A percentile compares a stretch with the other conserved stretches of the same genome.
Conservation (phyloP, 345 rosid species). For the Aurinia saxatilis region DNA sequence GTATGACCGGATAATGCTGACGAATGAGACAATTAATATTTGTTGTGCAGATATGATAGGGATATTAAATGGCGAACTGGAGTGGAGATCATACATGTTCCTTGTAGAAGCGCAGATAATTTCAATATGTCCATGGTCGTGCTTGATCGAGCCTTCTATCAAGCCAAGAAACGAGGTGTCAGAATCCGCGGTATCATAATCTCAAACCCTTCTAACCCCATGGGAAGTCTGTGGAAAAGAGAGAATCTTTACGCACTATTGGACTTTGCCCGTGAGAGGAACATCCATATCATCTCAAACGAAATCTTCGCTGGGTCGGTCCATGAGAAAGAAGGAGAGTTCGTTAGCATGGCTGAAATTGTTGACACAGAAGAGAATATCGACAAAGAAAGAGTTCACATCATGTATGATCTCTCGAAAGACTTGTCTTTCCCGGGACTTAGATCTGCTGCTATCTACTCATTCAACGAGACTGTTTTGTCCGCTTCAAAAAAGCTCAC, state of each 20-base stretch:
- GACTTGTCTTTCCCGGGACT: constrained; percentile 75
- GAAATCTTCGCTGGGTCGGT: constrained; percentile 67
- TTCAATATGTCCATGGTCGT: constrained; percentile 61
- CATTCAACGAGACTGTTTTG: constrained; percentile 50
- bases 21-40: neutral
- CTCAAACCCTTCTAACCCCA: constrained; percentile 78
- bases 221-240: constrained; percentile 48
- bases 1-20: neutral
- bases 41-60: constrained; percentile 56
- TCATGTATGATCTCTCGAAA: constrained; percentile 60
- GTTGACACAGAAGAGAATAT: constrained; percentile 45
- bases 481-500: constrained; percentile 58
- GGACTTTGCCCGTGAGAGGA: constrained; percentile 82
- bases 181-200: constrained; percentile 69
- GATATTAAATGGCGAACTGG: constrained; percentile 90
- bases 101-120: constrained; percentile 75
- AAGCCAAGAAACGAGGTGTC: constrained; percentile 83
- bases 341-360: constrained; percentile 75
- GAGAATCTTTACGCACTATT: constrained; percentile 63
- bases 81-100: constrained; percentile 79
- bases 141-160: constrained; percentile 74
- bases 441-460: constrained; percentile 54
- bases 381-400: constrained; percentile 68
- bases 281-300: constrained; percentile 72
- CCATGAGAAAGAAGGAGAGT: constrained; percentile 39